Evolutionary conservation across 2,329 filamentous ascomycete species (phyloP), one percentile per base, ranked within the genome.

Genomic region (Microdochium paspali): DNA sequence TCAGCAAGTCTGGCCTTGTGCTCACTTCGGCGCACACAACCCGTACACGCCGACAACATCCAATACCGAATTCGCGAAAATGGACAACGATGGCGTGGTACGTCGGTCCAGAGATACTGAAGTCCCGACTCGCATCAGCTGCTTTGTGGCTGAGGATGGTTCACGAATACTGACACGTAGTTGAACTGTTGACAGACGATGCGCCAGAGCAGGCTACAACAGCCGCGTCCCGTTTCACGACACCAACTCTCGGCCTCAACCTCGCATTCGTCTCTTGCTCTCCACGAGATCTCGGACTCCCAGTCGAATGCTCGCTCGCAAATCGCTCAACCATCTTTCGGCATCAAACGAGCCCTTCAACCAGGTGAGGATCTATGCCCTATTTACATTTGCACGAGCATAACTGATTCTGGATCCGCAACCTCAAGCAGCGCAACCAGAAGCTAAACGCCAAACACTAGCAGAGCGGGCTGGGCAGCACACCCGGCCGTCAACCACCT

Each of bases 361-460:
- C 35, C 35, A 57, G 69, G 72, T 74, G 58, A 42, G 63, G 46
- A 9, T 21, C 23, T 7, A 4, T 7, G 6, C 3, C 18, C 35
- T 6, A 4, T 10, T 10, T 10, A 5, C 6, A 7, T 21, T 5
- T 40, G 12, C 6, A 9, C 10, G 3, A 4, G 6, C 6, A 21
- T 21, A 20, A 21, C 35, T 40, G 35, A 40, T 20, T 20, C 4
- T 40, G 15, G n/a, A 40, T 21, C 7, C 30, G 47, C 44, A 39
- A 48, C 42, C 21, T 24, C 21, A 52, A 82, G 79, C 72, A 46
- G 54, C 66, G 21, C 71, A 79, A 56, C 71, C 80, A 20, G 74
- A 80, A 45, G 58, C 78, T 3, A 85, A 85, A 63, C 72, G 81
- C 48, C 80, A 80, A 56, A 78, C 76, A 13, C 64, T 82, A 24